Base-by-base conservation (phyloP, 352 stramenopile genomes). In the Globisporangium takayamanum region DNA sequence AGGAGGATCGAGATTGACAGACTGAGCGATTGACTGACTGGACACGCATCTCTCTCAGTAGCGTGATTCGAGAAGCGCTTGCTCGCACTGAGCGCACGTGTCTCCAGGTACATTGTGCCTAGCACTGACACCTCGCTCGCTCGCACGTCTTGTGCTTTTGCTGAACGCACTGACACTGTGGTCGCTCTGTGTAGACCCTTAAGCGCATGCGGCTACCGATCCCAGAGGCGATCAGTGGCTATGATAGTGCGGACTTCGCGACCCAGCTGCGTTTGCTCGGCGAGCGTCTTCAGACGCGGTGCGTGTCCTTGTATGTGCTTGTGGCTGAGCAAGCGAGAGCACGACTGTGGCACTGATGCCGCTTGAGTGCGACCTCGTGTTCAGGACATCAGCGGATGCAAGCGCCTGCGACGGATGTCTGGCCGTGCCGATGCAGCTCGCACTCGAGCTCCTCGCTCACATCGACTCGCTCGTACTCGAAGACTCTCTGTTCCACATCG, bases 341-440 rank as follows among this genome's bases (percentile, higher is more conserved):
- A 16, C 14, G 10, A 5, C 6, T 2, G 3, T 26, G 30, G 5
- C 16, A 20, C 33, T 39, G 30, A n/a, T 55, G 37, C n/a, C 25
- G 3, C 26, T 33, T 7, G n/a, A 14, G 26, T 37, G 20, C 30
- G 25, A 33, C 42, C 22, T 15, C 16, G 42, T 14, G 33, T 6
- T 6, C 25, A 50, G 53, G 11, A 16, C 36, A 36, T 3, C 33
- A 11, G 37, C 15, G 3, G 39, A 51, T n/a, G 37, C n/a, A 33
- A 11, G 14, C 11, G 5, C 28, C 5, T 0, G n/a, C 44, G 25
- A 14, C 16, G 46, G 36, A 25, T 22, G 30, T 20, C 37, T 53
- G 1, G 52, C 53, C n/a, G 16, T 62, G n/a, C 18, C 60, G 16
- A 66, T 57, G 60, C 45, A 42, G 20, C 48, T 66, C 20, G 60